Evolutionary conservation across 2,329 filamentous ascomycete species (phyloP), one percentile per base, ranked within the genome.

Genomic region (Talaromyces marneffei): DNA sequence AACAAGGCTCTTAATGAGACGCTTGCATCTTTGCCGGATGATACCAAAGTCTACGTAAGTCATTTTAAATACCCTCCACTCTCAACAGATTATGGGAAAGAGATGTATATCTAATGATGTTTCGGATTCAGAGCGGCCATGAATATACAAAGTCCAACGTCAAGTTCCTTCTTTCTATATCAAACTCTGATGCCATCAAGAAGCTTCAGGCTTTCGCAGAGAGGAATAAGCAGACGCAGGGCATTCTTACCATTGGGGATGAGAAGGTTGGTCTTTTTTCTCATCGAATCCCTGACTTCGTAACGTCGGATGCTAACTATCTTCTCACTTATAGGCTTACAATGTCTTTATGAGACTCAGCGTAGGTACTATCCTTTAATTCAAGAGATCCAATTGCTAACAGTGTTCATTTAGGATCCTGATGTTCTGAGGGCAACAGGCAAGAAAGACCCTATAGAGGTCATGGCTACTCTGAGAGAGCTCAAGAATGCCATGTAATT

Each of bases 111-210:
- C 46, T 50, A 50, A 33, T 20, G 12, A 31, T 46, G 29, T 5
- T 18, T 18, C 25, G 35, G 16, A 37, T 12, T 23, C 64, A 93
- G 88, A 92, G 93, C 18, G 94, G 94, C 3, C 94, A 99, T 70
- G 94, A 97, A 75, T 99, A 99, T 78, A 99, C 94, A n/a, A 96
- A 94, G 77, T 84, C 88, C 57, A 99, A 99, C 71, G 91, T 94
- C 70, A 91, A 91, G 73, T 99, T 99, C 72, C 87, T 86, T 53
- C 78, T 89, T 62, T 88, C 87, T 2, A 88, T 97, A 16, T 79
- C 88, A 60, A 86, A 90, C 69, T 89, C 84, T 44, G 87, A 90
- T 54, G 82, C 90, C 0, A 85, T 97, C 65, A 87, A 89, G 80
- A 89, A 87, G 68, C 81, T 99, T 33, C 81, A 90, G 66, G 81